phyloP scores from a whole-genome alignment of 331 rosid species.

The Pyracantha coccinea region DNA sequence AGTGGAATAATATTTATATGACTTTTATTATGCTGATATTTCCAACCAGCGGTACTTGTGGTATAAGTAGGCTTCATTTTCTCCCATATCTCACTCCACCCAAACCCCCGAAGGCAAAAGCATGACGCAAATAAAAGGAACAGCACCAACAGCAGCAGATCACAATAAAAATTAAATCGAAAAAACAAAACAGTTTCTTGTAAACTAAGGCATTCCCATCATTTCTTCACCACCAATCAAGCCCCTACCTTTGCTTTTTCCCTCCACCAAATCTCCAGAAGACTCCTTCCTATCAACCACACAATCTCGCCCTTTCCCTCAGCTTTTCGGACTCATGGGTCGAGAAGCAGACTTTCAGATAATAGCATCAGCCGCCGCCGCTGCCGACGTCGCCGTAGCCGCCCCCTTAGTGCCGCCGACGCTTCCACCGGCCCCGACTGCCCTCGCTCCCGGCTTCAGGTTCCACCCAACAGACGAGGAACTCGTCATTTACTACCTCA shows the following conservation, averaged over 20 bases:
- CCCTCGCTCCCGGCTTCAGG: conserved; percentile 94
- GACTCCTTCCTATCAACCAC: conserved; percentile 29
- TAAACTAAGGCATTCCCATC: conserved; percentile 85
- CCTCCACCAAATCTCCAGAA: background rate
- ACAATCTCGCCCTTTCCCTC: conserved; percentile 21
- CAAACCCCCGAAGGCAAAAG: background rate
- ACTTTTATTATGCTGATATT: background rate
- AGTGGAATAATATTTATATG: too few relatives aligned
- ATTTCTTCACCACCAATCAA: conserved; percentile 98
- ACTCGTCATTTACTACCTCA: conserved; percentile 88
- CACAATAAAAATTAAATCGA: conserved; percentile 2
- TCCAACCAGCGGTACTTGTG: background rate
- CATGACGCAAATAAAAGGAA: background rate
- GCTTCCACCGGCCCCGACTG: conserved; percentile 48
- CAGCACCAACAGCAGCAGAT: background rate
- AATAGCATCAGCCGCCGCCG: background rate
- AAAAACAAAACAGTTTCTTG: conserved; percentile 73
- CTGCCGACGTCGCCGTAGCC: background rate
- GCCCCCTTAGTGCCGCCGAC: background rate
- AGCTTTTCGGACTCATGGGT: conserved; percentile 41
- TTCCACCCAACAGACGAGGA: conserved; percentile 99
- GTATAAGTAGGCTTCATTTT: background rate
- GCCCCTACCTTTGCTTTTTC: conserved; percentile 46
- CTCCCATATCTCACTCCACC: background rate
- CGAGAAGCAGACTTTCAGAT: conserved; percentile 26